Evolutionary conservation across 164 flowering plant species (phyloP), one percentile per base, ranked within the genome.

Genomic region (Piper betle): DNA sequence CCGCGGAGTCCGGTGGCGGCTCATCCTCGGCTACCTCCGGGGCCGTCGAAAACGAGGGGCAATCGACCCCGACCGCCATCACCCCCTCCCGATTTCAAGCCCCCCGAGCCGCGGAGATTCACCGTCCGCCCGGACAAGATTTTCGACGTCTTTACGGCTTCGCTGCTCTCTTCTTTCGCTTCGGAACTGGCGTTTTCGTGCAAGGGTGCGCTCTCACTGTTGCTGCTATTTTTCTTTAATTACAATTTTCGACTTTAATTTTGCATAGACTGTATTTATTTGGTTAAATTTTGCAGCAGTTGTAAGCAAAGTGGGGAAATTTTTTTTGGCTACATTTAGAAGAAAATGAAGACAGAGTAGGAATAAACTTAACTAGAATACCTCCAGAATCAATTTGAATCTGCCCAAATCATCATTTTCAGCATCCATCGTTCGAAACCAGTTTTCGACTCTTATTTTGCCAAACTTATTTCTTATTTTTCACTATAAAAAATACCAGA

Each of bases 11-110:
- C 52, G 63, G 79, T 10, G 78, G 77, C 46, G 52, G 64, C 6
- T 58, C 78, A 53, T 39, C 55, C 9, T 39, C 77, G 43, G 61
- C 68, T 6, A 39, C 70, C 59, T 69, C 79, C 2, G 72, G 66
- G 1, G 56, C 53, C 61, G 66, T 69, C 3, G 20, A 66, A 19
- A 48, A 39, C 25, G 39, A 53, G 13, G 52, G 17, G 58, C 20
- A 25, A 20, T 17, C 25, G 53, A 55, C 12, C 25, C 64, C 75
- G 7, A 1, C 33, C 33, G 65, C 64, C 7, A 48, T 87, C 42
- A 58, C 86, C 96, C 25, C 98, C 97, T 39, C 80, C 88, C 18
- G 76, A 83, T 69, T 89, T 89, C 80, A 84, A 83, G 75, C 74
- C 90, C 19, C 96, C 98, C 4, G 53, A 81, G 74, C 98, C 98